These are phyloP conservation scores for Phaeotremella skinneri DNA, from an alignment of 768 basidiomycete species.

Conservation along the genomic window DNA sequence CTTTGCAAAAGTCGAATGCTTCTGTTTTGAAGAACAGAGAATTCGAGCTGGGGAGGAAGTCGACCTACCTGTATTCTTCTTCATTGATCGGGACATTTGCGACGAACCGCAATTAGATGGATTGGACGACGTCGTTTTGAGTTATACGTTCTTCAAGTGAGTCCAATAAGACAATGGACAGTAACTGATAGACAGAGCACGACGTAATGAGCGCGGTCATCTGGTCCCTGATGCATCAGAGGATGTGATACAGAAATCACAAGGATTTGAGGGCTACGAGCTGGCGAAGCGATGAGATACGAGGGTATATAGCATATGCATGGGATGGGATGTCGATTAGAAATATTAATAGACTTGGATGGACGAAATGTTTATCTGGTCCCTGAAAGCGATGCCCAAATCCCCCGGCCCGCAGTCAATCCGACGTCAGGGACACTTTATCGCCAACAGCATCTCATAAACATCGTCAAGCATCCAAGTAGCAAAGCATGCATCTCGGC, in stretches of 20 bases:
- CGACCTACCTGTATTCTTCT: constrained; percentile 96
- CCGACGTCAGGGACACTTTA: too few relatives aligned
- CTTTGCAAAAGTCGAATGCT: constrained; percentile 98
- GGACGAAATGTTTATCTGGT: too few relatives aligned
- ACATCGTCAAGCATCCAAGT: too few relatives aligned
- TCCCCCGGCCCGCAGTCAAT: too few relatives aligned
- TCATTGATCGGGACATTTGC: constrained; percentile 94
- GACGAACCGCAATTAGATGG: constrained; percentile 86
- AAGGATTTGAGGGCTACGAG: constrained; percentile 59
- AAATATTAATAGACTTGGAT: too few relatives aligned
- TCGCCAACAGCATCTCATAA: too few relatives aligned
- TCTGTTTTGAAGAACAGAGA: constrained; percentile 98
- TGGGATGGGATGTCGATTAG: too few relatives aligned
- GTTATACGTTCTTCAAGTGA: constrained; percentile 96
- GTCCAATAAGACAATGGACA: constrained; percentile 36
- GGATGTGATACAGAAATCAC: constrained; percentile 71
- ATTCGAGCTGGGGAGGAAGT: constrained; percentile 93
- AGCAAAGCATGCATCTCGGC: too few relatives aligned
- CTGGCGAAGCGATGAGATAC: constrained; percentile 40
- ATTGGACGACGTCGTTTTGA: constrained; percentile 86
- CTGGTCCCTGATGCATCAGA: constrained; percentile 86
- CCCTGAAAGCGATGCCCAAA: too few relatives aligned
- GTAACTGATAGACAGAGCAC: constrained; percentile 61
- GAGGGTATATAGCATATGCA: neutral
- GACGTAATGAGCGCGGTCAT: constrained; percentile 78